These are phyloP conservation scores for Gorgonomyces haynaldii DNA, from an alignment of 192 early-diverging fungal genomes.

Conservation along the genomic window DNA sequence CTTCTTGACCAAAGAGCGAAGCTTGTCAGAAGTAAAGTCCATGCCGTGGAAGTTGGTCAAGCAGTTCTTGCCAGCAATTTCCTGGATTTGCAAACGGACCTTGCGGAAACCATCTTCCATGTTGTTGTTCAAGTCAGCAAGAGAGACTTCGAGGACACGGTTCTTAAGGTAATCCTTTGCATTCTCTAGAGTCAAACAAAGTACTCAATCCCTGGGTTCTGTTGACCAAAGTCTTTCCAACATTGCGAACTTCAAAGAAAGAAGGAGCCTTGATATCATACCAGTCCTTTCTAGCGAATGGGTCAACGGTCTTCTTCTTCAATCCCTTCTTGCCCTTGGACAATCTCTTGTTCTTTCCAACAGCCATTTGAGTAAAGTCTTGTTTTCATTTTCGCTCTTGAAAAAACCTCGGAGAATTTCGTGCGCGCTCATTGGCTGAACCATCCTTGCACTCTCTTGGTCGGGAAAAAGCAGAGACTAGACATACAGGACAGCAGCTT, in stretches of 20 bases:
- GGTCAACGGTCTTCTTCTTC: conserved; percentile 98
- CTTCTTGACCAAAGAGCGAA: conserved; percentile 98
- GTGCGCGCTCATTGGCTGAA: too few relatives aligned
- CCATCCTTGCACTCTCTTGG: too few relatives aligned
- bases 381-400: too few relatives aligned
- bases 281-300: conserved; percentile 99
- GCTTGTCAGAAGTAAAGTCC: conserved; percentile 99
- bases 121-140: conserved; percentile 90
- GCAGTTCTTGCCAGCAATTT: conserved; percentile 96
- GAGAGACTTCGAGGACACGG: conserved; percentile 92
- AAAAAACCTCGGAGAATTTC: too few relatives aligned
- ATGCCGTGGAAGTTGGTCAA: conserved; percentile 99
- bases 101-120: conserved; percentile 89
- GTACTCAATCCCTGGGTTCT: conserved; percentile 97
- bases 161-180: conserved; percentile 94
- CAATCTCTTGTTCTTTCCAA: conserved; percentile 87
- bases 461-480: too few relatives aligned
- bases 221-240: conserved; percentile 99
- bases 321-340: conserved; percentile 98
- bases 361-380: too few relatives aligned
- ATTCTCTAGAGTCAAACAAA: conserved; percentile 40
- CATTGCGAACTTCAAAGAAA: conserved; percentile 85
- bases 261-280: conserved; percentile 98
- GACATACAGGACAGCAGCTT: too few relatives aligned
- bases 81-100: conserved; percentile 93